Evolutionary conservation across 2,329 filamentous ascomycete species (phyloP).

Genomic region (Cytospora schulzeri): DNA sequence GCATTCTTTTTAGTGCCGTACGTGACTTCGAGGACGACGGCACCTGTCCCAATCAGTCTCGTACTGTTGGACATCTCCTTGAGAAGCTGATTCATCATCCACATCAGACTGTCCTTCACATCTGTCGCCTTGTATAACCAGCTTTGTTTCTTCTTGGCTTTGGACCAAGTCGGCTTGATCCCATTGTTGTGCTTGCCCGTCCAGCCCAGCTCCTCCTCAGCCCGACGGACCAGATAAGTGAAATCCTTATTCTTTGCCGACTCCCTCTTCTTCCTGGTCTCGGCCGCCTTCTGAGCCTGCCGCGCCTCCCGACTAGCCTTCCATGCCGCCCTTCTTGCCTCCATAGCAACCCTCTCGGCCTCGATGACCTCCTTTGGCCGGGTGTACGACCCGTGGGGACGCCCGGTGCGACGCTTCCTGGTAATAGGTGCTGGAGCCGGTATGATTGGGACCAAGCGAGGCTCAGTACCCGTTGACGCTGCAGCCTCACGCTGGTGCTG

Average conservation of each 20-base stretch:
- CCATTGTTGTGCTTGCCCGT: background rate
- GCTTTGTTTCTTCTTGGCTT: background rate
- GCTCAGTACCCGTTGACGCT: background rate
- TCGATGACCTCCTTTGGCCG: slow-evolving; percentile 14
- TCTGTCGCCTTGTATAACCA: slow-evolving; percentile 9
- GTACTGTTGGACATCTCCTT: slow-evolving; percentile 4
- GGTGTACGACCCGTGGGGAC: background rate
- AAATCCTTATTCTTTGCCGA: slow-evolving; percentile 14
- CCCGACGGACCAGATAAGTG: slow-evolving; percentile 12
- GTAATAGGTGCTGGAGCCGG: background rate
- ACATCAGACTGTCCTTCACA: slow-evolving; percentile 7
- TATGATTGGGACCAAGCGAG: background rate
- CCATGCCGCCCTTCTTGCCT: background rate
- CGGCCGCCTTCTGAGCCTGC: background rate
- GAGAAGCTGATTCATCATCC: slow-evolving; percentile 19
- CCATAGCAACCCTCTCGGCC: slow-evolving; percentile 1
- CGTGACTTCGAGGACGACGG: background rate
- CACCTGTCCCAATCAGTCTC: background rate
- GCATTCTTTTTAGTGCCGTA: slow-evolving; percentile 20
- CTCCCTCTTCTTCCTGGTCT: background rate
- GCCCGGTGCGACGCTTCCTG: background rate
- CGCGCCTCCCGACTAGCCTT: background rate
- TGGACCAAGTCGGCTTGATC: slow-evolving; percentile 3
- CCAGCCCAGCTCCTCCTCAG: slow-evolving; percentile 15
- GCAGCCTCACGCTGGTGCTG: background rate